Percentiles rank a stretch among this genome's conserved stretches.
Conservation (phyloP, 75 land plant genomes). For the Chamaecyparis obtusa region DNA sequence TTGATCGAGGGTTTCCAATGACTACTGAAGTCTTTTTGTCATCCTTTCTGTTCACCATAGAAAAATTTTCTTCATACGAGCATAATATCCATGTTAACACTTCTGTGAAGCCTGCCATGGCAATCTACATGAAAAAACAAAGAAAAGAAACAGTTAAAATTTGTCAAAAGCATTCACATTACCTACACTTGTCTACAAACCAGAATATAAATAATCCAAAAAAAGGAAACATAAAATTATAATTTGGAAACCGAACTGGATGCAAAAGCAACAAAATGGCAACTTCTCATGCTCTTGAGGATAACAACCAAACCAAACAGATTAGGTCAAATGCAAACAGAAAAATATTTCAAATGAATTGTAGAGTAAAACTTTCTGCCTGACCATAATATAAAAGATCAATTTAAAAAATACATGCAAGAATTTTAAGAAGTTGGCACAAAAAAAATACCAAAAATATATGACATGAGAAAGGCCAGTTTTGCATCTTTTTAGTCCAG, state of each 20-base stretch:
- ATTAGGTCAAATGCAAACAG: not conserved
- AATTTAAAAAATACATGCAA: no score
- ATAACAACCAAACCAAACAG: not conserved
- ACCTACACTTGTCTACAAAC: not conserved
- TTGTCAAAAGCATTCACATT: not conserved
- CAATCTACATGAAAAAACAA: conserved; percentile 48
- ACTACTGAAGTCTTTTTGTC: conserved; percentile 68
- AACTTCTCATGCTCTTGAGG: not conserved
- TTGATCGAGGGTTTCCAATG: conserved; percentile 89
- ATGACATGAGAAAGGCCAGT: no score
- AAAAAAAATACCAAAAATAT: no score
- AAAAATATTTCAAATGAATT: no score
- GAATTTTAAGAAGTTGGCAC: no score
- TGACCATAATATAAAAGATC: not conserved
- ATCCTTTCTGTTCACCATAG: conserved; percentile 70
- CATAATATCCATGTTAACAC: conserved; percentile 85
- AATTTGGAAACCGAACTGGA: no score
- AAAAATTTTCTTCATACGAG: conserved; percentile 74
- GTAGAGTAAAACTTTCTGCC: not conserved
- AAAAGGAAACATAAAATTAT: not conserved
- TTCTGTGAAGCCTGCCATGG: conserved; percentile 88
- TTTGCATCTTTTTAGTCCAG: no score
- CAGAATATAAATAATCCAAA: not conserved
- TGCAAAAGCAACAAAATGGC: not conserved
- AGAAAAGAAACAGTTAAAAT: not conserved